Evolutionary conservation across 2,329 filamentous ascomycete genomes (phyloP).

Genomic region (Chrysoporthe puriensis): DNA sequence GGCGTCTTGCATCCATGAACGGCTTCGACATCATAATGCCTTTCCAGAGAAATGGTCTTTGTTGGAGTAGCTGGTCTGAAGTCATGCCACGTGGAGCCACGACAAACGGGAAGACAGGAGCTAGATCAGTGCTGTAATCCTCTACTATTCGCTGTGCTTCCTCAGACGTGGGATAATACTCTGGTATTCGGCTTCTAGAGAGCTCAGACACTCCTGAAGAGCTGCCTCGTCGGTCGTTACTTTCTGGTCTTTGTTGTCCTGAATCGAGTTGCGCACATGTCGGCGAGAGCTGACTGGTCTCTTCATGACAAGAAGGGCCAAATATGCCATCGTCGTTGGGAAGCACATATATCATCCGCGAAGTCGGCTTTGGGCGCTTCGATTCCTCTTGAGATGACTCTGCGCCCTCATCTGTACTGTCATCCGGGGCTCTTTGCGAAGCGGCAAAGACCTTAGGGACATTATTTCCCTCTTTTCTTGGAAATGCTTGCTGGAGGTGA

Average conservation of each 20-base stretch:
- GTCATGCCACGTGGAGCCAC: conserved; percentile 43
- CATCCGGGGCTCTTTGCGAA: background rate
- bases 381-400: background rate
- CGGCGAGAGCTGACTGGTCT: background rate
- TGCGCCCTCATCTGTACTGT: background rate
- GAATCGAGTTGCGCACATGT: background rate
- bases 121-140: conserved; percentile 41
- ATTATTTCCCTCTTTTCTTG: background rate
- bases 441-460: background rate
- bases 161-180: conserved; percentile 20
- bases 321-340: background rate
- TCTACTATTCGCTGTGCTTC: conserved; percentile 47
- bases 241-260: background rate
- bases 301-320: background rate
- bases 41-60: conserved; percentile 53
- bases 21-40: conserved; percentile 50
- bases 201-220: background rate
- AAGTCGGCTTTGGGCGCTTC: background rate
- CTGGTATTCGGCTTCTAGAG: background rate
- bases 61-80: conserved; percentile 41
- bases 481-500: background rate
- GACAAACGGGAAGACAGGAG: conserved; percentile 50
- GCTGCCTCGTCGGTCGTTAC: background rate
- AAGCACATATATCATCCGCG: background rate
- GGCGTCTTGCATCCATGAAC: conserved; percentile 48